phyloP scores from a whole-genome alignment of 2,329 filamentous ascomycete genomes.

The Penicillium thymicola region DNA sequence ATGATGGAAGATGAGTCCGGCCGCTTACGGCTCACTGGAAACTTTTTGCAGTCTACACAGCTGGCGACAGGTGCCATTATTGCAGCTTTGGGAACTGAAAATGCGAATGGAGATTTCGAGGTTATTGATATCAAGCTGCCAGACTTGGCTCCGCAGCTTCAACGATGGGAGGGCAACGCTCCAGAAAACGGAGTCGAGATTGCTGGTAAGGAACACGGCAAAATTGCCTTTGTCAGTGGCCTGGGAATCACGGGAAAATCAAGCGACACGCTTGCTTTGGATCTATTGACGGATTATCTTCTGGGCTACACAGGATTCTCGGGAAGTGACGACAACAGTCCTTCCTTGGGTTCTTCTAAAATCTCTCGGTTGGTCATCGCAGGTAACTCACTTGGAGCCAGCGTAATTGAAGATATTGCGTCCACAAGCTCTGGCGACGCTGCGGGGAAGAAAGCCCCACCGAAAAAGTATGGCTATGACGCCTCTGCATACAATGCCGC shows the following conservation, averaged over 20 bases:
- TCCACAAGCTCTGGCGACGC: conserved; percentile 38
- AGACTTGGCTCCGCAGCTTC: conserved; percentile 77
- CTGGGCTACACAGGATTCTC: conserved; percentile 70
- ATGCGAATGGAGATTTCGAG: conserved; percentile 85
- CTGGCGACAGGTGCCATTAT: conserved; percentile 92
- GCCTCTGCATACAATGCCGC: conserved; percentile 80
- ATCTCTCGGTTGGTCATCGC: conserved; percentile 88
- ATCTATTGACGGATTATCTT: conserved; percentile 80
- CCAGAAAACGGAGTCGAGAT: conserved; percentile 42
- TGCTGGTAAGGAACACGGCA: conserved; percentile 47
- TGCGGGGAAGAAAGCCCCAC: conserved; percentile 47
- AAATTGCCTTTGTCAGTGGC: conserved; percentile 86
- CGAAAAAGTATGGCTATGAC: conserved; percentile 94
- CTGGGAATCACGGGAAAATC: conserved; percentile 76
- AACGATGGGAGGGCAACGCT: conserved; percentile 62
- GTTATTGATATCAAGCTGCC: conserved; percentile 86
- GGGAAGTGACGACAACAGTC: conserved; percentile 49
- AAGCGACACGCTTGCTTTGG: conserved; percentile 70
- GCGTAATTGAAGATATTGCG: conserved; percentile 31
- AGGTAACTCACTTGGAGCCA: conserved; percentile 72
- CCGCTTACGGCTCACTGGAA: conserved; percentile 73
- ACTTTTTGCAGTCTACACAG: conserved; percentile 62
- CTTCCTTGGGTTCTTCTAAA: conserved; percentile 37
- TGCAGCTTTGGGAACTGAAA: conserved; percentile 93
- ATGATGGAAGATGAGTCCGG: conserved; percentile 97